These are phyloP conservation scores for Fusarium sacchari DNA, from an alignment of 2,329 filamentous ascomycete species.

Conservation along the genomic window DNA sequence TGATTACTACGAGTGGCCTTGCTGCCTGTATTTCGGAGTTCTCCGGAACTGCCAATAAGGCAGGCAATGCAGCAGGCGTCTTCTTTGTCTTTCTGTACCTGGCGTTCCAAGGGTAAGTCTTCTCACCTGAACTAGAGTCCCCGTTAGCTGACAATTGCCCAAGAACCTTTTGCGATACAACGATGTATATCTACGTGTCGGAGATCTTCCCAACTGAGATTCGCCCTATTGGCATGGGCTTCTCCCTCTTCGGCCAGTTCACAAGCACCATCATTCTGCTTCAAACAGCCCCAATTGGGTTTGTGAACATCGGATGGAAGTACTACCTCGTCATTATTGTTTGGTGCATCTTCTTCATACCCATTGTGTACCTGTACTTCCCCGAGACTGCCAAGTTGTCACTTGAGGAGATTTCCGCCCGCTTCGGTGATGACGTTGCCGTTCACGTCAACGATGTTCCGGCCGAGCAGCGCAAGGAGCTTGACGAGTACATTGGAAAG, in stretches of 20 bases:
- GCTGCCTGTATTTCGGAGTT: slow-evolving; percentile 50
- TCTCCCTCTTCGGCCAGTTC: slow-evolving; percentile 61
- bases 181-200: slow-evolving; percentile 52
- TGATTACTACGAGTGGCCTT: slow-evolving; percentile 48
- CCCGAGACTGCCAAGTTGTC: slow-evolving; percentile 47
- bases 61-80: slow-evolving; percentile 52
- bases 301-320: slow-evolving; percentile 58
- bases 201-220: slow-evolving; percentile 58
- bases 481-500: not conserved
- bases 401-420: slow-evolving; percentile 53
- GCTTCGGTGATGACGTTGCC: slow-evolving; percentile 60
- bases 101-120: slow-evolving; percentile 53
- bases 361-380: slow-evolving; percentile 46
- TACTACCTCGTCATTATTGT: slow-evolving; percentile 59
- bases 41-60: slow-evolving; percentile 49
- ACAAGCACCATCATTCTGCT: slow-evolving; percentile 57
- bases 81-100: slow-evolving; percentile 59
- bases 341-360: slow-evolving; percentile 49
- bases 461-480: slow-evolving; percentile 39
- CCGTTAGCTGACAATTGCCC: accelerated
- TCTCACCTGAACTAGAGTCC: accelerated
- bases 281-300: slow-evolving; percentile 51
- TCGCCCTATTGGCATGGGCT: slow-evolving; percentile 61
- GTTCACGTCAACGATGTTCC: slow-evolving; percentile 55
- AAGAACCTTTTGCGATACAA: slow-evolving; percentile 51